A percentile compares a stretch with the other conserved stretches of the same genome.
phyloP scores from a whole-genome alignment of 1,284 basidiomycete genomes.

The Heliocybe sulcata region DNA sequence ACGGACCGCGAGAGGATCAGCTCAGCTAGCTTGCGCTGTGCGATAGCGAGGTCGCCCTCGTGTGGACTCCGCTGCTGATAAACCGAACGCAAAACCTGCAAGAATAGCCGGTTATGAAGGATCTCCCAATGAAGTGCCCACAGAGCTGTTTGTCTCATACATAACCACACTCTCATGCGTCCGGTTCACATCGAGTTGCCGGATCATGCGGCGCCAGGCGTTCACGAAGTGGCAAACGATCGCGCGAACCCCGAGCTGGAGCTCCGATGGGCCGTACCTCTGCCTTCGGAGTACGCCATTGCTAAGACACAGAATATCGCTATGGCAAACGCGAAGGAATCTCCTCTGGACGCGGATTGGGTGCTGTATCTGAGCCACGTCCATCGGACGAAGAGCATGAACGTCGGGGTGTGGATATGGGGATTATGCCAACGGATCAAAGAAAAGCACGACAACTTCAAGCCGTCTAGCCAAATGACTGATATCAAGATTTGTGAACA shows the following conservation, averaged over 20 bases:
- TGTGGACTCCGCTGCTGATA: constrained; percentile 15
- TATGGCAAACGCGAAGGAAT: constrained; percentile 13
- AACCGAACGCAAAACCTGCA: constrained; percentile 6
- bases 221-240: constrained; percentile 19
- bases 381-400: constrained; percentile 18
- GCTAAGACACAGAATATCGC: constrained; percentile 3
- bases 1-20: constrained; percentile 8
- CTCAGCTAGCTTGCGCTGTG: constrained; percentile 15
- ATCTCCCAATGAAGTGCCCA: constrained; percentile 14
- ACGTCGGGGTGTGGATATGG: constrained; percentile 19
- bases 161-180: constrained; percentile 15
- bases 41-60: constrained; percentile 12
- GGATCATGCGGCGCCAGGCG: constrained; percentile 16
- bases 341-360: constrained; percentile 17
- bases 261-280: constrained; percentile 19
- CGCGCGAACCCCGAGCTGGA: constrained; percentile 15
- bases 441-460: constrained; percentile 6
- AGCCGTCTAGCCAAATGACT: constrained; percentile 6
- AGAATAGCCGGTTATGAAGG: constrained; percentile 4
- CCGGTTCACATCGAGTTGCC: constrained; percentile 17
- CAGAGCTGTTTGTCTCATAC: constrained; percentile 14
- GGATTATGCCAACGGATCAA: constrained; percentile 8
- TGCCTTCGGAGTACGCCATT: constrained; percentile 10
- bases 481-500: background rate
- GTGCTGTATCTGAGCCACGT: constrained; percentile 18